These are phyloP conservation scores for Colletotrichum sp. DNA, from an alignment of 2,329 filamentous ascomycete species.

Conservation along the genomic window DNA sequence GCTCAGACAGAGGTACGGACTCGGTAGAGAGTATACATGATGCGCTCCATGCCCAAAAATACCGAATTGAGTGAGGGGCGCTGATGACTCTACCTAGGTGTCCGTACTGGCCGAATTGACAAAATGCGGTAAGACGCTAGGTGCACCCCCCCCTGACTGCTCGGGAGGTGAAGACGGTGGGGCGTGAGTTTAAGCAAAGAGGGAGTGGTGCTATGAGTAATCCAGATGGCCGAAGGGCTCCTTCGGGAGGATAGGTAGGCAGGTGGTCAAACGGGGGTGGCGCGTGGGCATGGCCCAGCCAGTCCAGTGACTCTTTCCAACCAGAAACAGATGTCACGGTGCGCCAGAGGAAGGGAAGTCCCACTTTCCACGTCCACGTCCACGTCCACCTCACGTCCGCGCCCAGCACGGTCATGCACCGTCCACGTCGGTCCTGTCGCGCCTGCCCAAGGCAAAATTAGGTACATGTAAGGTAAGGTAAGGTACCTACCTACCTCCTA, in stretches of 20 bases:
- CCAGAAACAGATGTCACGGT: constrained; percentile 1
- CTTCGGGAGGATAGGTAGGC: not conserved
- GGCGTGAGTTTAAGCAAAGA: not conserved
- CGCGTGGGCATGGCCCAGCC: not conserved
- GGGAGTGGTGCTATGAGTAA: not conserved
- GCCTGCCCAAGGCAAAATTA: not conserved
- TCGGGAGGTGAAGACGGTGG: not conserved
- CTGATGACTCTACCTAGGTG: not conserved
- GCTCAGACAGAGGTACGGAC: not conserved
- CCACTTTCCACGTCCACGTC: constrained; percentile 13
- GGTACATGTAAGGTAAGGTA: not conserved
- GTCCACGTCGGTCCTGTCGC: not conserved
- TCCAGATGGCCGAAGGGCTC: not conserved
- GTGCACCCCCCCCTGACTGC: not conserved
- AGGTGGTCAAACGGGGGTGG: not conserved
- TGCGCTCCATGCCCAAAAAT: not conserved
- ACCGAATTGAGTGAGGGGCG: not conserved
- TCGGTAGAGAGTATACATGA: not conserved
- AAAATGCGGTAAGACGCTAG: not conserved
- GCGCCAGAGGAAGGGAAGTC: not conserved
- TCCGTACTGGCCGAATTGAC: not conserved
- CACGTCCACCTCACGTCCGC: not conserved
- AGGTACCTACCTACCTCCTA: too few relatives aligned
- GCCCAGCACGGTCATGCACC: not conserved
- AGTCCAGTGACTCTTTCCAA: constrained; percentile 16